Conservation (phyloP, 1,284 basidiomycete species). For the Puccinia sorghi region DNA sequence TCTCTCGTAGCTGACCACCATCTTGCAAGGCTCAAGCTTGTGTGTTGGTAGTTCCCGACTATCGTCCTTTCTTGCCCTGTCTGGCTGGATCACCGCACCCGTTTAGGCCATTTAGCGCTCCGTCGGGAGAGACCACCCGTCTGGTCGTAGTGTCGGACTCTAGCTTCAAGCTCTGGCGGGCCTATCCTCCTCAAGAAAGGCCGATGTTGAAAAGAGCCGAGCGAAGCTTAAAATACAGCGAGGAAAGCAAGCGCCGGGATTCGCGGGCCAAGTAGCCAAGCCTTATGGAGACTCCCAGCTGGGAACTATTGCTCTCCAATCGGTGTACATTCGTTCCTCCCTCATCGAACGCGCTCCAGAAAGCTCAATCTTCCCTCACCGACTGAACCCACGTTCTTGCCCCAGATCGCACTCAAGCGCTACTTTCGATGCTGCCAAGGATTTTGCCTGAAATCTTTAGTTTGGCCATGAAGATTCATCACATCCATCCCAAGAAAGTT, state of each 20-base stretch:
- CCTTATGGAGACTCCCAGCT: not conserved
- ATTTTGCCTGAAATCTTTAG: not conserved
- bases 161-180: no score
- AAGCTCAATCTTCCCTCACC: not conserved
- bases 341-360: not conserved
- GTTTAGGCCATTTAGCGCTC: no score
- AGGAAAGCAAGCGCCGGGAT: not conserved
- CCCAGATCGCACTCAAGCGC: not conserved
- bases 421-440: not conserved
- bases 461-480: not conserved
- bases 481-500: not conserved
- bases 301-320: not conserved
- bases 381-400: not conserved
- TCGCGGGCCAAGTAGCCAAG: slow-evolving; percentile 6
- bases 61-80: not conserved
- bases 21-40: not conserved
- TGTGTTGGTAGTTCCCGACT: not conserved
- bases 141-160: no score
- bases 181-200: not conserved
- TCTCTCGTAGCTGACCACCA: not conserved
- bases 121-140: no score
- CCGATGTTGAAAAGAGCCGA: not conserved
- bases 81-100: no score
- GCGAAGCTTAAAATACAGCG: not conserved
- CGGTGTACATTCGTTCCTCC: not conserved